Percentiles rank a stretch among this genome's conserved stretches.
Evolutionary conservation across 2,329 filamentous ascomycete genomes (phyloP).

Genomic region (Acephala macrosclerotiorum): DNA sequence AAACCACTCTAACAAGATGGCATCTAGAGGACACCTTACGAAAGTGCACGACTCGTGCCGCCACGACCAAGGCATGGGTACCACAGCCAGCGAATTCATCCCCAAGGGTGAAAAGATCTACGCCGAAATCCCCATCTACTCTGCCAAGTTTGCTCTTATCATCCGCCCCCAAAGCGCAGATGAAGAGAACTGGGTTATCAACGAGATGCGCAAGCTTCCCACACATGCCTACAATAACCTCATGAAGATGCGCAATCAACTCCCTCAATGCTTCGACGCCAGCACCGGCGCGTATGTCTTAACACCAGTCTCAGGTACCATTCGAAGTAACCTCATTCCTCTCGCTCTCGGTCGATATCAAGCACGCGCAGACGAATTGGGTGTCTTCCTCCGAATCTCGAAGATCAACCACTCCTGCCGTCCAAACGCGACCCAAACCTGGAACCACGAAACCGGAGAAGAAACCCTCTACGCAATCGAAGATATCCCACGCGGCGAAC

Average conservation of each 20-base stretch:
- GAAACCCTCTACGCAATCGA: neutral
- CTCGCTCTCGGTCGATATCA: neutral
- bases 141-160: neutral
- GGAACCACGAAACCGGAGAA: neutral
- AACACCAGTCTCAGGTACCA: constrained; percentile 4
- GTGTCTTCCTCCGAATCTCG: neutral
- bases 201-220: neutral
- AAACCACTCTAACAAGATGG: neutral
- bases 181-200: neutral
- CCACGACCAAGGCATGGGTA: neutral
- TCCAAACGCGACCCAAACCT: constrained; percentile 2
- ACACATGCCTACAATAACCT: neutral
- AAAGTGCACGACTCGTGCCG: too few species aligned
- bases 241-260: neutral
- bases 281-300: neutral
- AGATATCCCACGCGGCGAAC: neutral
- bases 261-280: neutral
- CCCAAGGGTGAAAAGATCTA: constrained; percentile 1
- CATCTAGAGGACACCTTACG: neutral
- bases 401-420: neutral
- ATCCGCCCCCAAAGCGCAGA: neutral
- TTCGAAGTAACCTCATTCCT: neutral
- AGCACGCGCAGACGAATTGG: neutral
- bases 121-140: neutral
- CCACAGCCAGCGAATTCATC: neutral